Percentiles rank a stretch among this genome's conserved stretches.
Conservation (phyloP, 257 asterid genomes). For the Cinchona pubescens region DNA sequence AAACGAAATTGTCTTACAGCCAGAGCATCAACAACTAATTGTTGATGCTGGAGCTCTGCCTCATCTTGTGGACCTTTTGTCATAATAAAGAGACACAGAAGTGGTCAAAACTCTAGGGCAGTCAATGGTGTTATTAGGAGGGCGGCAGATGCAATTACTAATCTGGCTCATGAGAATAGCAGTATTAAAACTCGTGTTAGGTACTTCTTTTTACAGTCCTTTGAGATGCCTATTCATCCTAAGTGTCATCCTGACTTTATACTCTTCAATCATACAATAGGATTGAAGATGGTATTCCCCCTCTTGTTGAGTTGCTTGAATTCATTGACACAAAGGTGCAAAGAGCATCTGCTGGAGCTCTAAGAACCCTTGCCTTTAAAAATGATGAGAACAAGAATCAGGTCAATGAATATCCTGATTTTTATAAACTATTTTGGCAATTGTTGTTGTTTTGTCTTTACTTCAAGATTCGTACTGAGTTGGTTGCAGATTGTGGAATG, state of each 20-base stretch:
- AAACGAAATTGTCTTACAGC: constrained; percentile 43
- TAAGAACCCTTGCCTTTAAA: constrained; percentile 94
- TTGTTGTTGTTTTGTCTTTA: background rate
- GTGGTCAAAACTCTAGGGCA: constrained; percentile 65
- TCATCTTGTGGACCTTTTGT: constrained; percentile 83
- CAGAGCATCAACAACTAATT: constrained; percentile 96
- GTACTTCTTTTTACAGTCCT: constrained; percentile 30
- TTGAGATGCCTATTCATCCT: background rate
- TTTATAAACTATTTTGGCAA: background rate
- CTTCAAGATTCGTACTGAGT: constrained; percentile 16
- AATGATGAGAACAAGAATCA: constrained; percentile 96
- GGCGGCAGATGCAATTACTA: constrained; percentile 97
- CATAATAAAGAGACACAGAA: constrained; percentile 64
- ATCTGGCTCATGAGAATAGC: constrained; percentile 97
- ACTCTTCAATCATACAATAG: constrained; percentile 29
- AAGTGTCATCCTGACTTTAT: background rate
- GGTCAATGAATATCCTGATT: constrained; percentile 37
- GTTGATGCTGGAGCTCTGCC: constrained; percentile 97
- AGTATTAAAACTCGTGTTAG: constrained; percentile 90
- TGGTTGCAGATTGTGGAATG: constrained; percentile 87
- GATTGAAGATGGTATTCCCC: constrained; percentile 96
- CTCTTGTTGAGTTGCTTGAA: constrained; percentile 93
- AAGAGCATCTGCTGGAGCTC: constrained; percentile 99
- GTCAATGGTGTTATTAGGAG: constrained; percentile 81
- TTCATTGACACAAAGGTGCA: constrained; percentile 94